phyloP scores from a whole-genome alignment of 176 grass and related monocot genomes.

The Hsuehochloa calcarea region DNA sequence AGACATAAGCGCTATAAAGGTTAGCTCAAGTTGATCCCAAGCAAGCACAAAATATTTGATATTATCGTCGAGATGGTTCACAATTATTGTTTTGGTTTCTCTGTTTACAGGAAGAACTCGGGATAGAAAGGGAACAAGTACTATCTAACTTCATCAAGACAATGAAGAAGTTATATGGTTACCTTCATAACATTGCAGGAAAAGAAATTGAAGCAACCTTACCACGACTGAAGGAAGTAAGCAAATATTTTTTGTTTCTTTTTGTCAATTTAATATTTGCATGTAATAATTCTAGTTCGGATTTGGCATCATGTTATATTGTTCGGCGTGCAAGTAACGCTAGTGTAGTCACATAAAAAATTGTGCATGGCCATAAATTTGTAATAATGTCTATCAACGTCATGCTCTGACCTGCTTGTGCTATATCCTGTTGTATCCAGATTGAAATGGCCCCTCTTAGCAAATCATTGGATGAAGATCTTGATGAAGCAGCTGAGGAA shows the following conservation, averaged over 20 bases:
- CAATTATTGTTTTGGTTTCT: conserved; percentile 22
- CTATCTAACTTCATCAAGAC: conserved; percentile 88
- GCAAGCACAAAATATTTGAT: not conserved
- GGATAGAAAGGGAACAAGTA: conserved; percentile 89
- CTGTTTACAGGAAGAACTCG: conserved; percentile 67
- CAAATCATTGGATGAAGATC: conserved; percentile 90
- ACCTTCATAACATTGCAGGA: conserved; percentile 60
- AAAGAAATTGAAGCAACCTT: conserved; percentile 76
- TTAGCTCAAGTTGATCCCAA: conserved; percentile 33
- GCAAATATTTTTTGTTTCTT: conserved; percentile 1
- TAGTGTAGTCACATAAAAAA: not conserved
- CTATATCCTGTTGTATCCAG: conserved; percentile 36
- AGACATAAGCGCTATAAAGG: conserved; percentile 70
- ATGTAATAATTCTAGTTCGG: not conserved
- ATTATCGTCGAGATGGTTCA: not conserved
- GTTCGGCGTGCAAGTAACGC: not conserved
- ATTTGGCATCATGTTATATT: not conserved
- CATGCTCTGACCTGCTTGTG: not conserved
- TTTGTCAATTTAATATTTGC: not conserved
- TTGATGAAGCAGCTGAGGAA: conserved; percentile 79
- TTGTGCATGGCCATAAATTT: not conserved
- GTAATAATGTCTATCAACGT: not conserved
- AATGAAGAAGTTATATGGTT: conserved; percentile 75
- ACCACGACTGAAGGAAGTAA: conserved; percentile 86
- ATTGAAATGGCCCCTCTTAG: conserved; percentile 64